Conservation (phyloP, 2,329 filamentous ascomycete genomes). For the Penicillium sp. region DNA sequence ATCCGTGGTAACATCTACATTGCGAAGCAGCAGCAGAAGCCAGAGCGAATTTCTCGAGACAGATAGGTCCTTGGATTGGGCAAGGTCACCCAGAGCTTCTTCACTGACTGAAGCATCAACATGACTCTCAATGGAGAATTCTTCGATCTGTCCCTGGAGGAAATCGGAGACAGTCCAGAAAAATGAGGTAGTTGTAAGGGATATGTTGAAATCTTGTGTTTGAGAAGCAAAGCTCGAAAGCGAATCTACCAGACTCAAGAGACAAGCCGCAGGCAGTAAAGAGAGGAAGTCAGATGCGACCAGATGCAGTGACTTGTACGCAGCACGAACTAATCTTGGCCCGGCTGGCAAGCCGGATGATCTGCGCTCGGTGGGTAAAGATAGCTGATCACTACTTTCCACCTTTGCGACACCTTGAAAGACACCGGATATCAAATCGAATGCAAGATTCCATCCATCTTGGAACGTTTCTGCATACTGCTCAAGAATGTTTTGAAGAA, state of each 20-base stretch:
- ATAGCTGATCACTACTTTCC: constrained; percentile 27
- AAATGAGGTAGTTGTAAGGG: constrained; percentile 89
- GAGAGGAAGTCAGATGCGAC: constrained; percentile 92
- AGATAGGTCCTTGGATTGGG: constrained; percentile 59
- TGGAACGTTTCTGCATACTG: constrained; percentile 82
- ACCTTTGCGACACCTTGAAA: constrained; percentile 57
- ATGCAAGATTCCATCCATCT: constrained; percentile 81
- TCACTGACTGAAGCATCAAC: constrained; percentile 54
- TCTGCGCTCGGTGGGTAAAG: constrained; percentile 16
- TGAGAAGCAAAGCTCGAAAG: constrained; percentile 88
- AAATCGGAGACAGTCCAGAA: constrained; percentile 96
- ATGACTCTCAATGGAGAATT: constrained; percentile 39
- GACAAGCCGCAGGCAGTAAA: constrained; percentile 69
- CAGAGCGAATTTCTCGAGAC: constrained; percentile 52
- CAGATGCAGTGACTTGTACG: constrained; percentile 86
- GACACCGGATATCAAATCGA: constrained; percentile 80
- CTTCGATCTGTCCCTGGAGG: constrained; percentile 56
- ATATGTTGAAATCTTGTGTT: constrained; percentile 90
- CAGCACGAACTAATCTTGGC: constrained; percentile 74
- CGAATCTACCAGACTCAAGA: constrained; percentile 77
- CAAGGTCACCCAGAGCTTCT: constrained; percentile 57
- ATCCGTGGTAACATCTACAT: constrained; percentile 44
- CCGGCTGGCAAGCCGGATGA: constrained; percentile 49
- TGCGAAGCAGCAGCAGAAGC: constrained; percentile 39
- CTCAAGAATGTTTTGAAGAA: constrained; percentile 79